Base-by-base conservation (phyloP, 2,329 filamentous ascomycete species). In the Ophiostoma pallidulum region DNA sequence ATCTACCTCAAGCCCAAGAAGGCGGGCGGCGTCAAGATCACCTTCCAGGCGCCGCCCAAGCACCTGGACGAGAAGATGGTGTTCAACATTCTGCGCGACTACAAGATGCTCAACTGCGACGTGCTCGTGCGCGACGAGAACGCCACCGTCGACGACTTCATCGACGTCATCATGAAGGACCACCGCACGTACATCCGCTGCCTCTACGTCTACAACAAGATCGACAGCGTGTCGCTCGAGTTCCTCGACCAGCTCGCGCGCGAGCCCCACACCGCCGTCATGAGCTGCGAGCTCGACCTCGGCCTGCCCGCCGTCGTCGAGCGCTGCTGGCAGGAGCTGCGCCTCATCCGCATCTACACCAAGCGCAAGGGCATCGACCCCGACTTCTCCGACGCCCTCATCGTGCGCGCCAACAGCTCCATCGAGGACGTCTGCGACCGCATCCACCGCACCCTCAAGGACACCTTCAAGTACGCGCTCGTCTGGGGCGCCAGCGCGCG, bases 201-300 rank as follows among this genome's bases (percentile, higher is more conserved):
- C 62, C 75, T 98, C 28, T 98, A 98, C 68, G 91, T 97, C 28
- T 98, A 98, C 80, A 98, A 98, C 83, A 98, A 98, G 71, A 94
- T 98, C 69, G 92, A 98, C 70, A 84, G 80, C 64, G 86, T 98
- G 51, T 91, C 85, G 36, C 78, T 98, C 55, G 89, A 96, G 63
- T 94, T 94, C 67, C 78, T 98, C 41, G 86, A 98, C 71, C 81
- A 84, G 62, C 74, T 98, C 19, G 92, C 94, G 5, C 82, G 89
- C 51, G 94, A 98, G 68, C 87, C 89, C 3, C 75, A 97, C 64
- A 97, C 94, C 0, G 88, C 85, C 22, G 91, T 98, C 62, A 98
- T 98, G 92, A 88, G 82, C 61, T 98, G 94, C 65, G 94, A 98
- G 70, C 76, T 96, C 9, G 89, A 97, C 62, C 77, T 98, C 1